Conservation (phyloP, 345 rosid species). For the Populus davidiana region DNA sequence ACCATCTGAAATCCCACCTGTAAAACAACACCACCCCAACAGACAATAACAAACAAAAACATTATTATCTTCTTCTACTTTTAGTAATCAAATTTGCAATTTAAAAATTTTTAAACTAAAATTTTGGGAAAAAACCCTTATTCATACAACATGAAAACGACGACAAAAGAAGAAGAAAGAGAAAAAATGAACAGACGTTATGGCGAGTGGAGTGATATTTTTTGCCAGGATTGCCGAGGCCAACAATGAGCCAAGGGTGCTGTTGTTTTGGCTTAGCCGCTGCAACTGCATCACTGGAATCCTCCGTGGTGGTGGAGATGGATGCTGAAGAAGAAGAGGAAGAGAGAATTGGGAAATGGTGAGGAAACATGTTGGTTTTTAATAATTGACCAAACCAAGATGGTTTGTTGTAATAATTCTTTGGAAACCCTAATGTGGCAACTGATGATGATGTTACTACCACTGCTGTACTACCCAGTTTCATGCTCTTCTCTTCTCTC, state of each 20-base stretch:
- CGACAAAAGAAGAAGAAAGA: not conserved
- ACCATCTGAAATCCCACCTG: constrained; percentile 93
- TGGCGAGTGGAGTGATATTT: constrained; percentile 77
- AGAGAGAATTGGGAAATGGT: constrained; percentile 11
- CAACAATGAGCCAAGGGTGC: constrained; percentile 79
- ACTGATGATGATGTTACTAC: not conserved
- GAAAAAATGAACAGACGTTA: constrained; percentile 38
- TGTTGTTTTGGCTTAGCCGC: constrained; percentile 39
- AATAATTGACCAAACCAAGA: no score
- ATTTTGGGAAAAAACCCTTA: not conserved
- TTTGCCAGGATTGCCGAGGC: constrained; percentile 90
- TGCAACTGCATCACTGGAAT: constrained; percentile 10
- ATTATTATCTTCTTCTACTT: not conserved
- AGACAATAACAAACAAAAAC: not conserved
- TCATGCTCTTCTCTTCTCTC: not conserved
- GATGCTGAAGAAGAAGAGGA: constrained; percentile 26
- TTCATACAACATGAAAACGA: not conserved
- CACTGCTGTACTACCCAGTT: not conserved
- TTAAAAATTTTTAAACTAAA: not conserved
- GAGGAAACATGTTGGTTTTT: constrained; percentile 1
- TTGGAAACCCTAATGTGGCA: no score
- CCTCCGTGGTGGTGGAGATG: constrained; percentile 14
- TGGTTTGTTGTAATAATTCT: no score
- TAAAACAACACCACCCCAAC: not conserved
- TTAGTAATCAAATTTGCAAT: not conserved